Percentiles rank a stretch among this genome's conserved stretches.
Conservation (phyloP, 768 basidiomycete species). For the Lepiota brunneoincarnata region DNA sequence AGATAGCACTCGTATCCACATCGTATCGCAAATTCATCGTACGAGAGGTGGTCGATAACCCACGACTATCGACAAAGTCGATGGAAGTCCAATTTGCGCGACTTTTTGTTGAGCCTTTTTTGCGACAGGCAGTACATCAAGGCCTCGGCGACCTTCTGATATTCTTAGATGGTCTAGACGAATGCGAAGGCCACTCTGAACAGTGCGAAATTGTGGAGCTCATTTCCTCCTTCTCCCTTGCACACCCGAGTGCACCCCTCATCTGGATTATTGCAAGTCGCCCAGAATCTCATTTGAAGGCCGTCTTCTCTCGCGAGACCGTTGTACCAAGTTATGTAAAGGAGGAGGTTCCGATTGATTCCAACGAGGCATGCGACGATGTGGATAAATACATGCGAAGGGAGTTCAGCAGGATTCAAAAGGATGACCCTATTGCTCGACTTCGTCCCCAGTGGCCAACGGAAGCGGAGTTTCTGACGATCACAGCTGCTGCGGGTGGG, state of each 20-base stretch:
- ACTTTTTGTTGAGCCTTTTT: not conserved
- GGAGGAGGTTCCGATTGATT: not conserved
- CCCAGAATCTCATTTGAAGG: not conserved
- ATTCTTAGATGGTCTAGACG: conserved; percentile 3
- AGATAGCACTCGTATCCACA: no score
- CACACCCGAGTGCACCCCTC: not conserved
- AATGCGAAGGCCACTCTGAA: not conserved
- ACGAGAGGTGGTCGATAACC: no score
- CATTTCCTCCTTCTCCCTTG: not conserved
- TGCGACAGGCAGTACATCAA: not conserved
- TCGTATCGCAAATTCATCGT: no score
- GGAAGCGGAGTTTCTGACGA: not conserved
- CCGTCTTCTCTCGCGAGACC: not conserved
- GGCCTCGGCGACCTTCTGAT: not conserved
- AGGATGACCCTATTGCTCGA: not conserved
- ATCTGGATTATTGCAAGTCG: conserved; percentile 4
- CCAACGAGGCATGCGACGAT: not conserved
- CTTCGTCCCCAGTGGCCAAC: not conserved
- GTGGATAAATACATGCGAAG: no score
- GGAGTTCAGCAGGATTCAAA: not conserved
- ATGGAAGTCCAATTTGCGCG: no score
- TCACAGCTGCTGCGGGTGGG: not conserved
- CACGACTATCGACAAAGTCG: no score
- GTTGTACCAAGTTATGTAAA: not conserved
- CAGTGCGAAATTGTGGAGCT: not conserved